These are phyloP conservation scores for Terana coerulea DNA, from an alignment of 768 basidiomycete species.

Conservation along the genomic window DNA sequence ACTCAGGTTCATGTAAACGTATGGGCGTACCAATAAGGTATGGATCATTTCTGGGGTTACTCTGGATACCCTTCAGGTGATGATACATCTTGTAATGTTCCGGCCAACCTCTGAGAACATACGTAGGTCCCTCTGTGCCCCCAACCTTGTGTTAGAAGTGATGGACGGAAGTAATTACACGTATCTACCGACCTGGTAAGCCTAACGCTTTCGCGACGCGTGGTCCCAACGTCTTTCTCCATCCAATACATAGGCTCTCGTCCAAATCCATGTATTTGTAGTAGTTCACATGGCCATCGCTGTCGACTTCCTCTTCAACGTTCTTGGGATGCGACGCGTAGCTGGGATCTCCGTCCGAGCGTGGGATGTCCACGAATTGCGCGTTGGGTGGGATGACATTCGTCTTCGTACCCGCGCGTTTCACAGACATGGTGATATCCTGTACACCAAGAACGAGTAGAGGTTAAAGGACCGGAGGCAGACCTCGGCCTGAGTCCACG, in stretches of 20 bases:
- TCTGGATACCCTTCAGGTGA: conserved; percentile 63
- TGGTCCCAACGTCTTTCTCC: conserved; percentile 41
- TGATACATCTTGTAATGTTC: conserved; percentile 66
- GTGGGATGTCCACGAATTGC: conserved; percentile 52
- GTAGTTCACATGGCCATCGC: conserved; percentile 67
- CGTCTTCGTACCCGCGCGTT: conserved; percentile 11
- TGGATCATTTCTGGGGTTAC: conserved; percentile 61
- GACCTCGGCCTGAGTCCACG: no score
- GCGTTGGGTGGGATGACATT: conserved; percentile 51
- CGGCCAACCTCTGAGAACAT: conserved; percentile 66
- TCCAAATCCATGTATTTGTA: conserved; percentile 54
- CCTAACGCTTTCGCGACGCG: conserved; percentile 41
- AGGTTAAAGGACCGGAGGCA: not conserved
- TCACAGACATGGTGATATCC: conserved; percentile 14
- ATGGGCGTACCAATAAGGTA: conserved; percentile 67
- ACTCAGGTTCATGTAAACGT: not conserved
- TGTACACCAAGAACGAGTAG: not conserved
- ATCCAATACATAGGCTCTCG: conserved; percentile 50
- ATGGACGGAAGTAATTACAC: not conserved
- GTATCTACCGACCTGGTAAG: conserved; percentile 41
- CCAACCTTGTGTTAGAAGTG: conserved; percentile 1
- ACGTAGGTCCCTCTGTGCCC: conserved; percentile 44
- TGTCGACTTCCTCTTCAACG: conserved; percentile 48
- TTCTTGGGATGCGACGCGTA: conserved; percentile 62
- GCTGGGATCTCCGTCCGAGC: conserved; percentile 53